Percentiles rank a stretch among this genome's conserved stretches.
Evolutionary conservation across 805 yeast species (phyloP).

Genomic region (Priceomyces melissophilus): DNA sequence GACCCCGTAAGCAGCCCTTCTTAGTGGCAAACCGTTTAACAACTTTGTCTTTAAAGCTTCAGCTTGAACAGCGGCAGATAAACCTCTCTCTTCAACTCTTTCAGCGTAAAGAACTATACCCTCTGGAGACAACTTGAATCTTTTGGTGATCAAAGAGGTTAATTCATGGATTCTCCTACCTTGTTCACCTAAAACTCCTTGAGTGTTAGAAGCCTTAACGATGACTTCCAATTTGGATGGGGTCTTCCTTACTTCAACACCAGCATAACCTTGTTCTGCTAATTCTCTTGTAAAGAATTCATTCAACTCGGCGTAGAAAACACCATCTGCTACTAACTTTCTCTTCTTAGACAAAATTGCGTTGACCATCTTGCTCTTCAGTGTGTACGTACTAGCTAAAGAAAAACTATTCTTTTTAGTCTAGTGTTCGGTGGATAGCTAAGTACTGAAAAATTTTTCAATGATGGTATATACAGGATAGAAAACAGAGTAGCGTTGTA

Average conservation of each 20-base stretch:
- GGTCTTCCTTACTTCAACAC: conserved; percentile 98
- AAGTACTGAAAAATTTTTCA: conserved; percentile 3
- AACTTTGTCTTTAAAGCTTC: conserved; percentile 98
- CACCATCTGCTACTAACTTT: conserved; percentile 99
- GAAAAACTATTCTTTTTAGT: background rate
- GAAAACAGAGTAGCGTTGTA: too few species aligned
- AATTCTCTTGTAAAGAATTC: conserved; percentile 99
- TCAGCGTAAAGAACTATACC: conserved; percentile 94
- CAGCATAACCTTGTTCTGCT: conserved; percentile 99
- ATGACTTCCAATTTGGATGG: conserved; percentile 97
- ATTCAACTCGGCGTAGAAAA: conserved; percentile 99
- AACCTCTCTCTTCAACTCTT: conserved; percentile 99
- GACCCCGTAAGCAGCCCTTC: conserved; percentile 99
- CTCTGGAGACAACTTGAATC: conserved; percentile 95
- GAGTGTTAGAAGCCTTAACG: conserved; percentile 98
- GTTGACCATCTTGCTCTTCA: conserved; percentile 22
- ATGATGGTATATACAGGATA: too few species aligned
- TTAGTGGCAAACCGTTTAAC: conserved; percentile 97
- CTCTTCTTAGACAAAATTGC: conserved; percentile 87
- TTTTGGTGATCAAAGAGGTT: conserved; percentile 95
- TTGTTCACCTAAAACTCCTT: conserved; percentile 97
- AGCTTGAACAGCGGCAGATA: conserved; percentile 99
- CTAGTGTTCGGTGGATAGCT: background rate
- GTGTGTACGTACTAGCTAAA: background rate
- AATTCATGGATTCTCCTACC: conserved; percentile 99